These are phyloP conservation scores for Camellia granthamiana DNA, from an alignment of 148 eudicot species.

Conservation along the genomic window DNA sequence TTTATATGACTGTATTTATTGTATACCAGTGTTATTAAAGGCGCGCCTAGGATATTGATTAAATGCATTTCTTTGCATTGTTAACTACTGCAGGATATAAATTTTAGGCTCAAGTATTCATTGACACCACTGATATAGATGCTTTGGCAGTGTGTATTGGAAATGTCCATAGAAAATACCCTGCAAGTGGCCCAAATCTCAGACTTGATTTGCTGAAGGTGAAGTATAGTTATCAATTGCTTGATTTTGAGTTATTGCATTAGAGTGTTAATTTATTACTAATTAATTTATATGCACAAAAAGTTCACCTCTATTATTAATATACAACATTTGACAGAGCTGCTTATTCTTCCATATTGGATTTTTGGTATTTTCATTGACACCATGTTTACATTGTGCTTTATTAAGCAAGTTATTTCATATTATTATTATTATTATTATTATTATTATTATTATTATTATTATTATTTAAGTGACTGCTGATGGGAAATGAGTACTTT, in stretches of 20 bases:
- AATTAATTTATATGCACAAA: neutral
- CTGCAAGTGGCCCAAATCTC: conserved; percentile 75
- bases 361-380: too few relatives aligned
- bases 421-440: too few relatives aligned
- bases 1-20: too few relatives aligned
- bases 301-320: neutral
- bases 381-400: too few relatives aligned
- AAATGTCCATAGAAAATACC: conserved; percentile 95
- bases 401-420: neutral
- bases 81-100: neutral
- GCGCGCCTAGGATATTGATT: too few relatives aligned
- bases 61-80: too few relatives aligned
- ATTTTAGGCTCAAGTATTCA: conserved; percentile 78
- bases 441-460: too few relatives aligned
- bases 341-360: too few relatives aligned
- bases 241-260: neutral
- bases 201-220: conserved; percentile 43
- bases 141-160: conserved; percentile 96
- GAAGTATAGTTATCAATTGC: neutral
- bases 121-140: conserved; percentile 73
- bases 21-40: too few relatives aligned
- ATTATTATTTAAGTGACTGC: too few relatives aligned
- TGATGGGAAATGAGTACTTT: too few relatives aligned
- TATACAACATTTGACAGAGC: too few relatives aligned
- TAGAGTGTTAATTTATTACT: neutral